These are phyloP conservation scores for Phialophora tarda DNA, from an alignment of 2,329 filamentous ascomycete genomes.

Conservation along the genomic window DNA sequence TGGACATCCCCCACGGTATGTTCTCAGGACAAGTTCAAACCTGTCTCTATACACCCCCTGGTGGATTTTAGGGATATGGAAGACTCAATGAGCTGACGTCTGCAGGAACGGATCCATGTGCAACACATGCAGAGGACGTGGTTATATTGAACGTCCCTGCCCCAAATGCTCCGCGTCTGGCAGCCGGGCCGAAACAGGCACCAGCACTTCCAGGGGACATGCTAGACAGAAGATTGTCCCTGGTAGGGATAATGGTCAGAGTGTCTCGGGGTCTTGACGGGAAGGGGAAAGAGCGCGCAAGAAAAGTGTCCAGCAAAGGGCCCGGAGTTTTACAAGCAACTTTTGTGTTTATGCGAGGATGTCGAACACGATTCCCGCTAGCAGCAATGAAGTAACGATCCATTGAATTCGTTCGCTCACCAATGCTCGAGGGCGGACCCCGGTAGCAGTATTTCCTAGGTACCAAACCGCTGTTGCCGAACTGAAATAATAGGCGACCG, in stretches of 20 bases:
- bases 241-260: conserved; percentile 7
- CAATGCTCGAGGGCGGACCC: neutral
- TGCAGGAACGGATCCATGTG: conserved; percentile 9
- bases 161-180: conserved; percentile 4
- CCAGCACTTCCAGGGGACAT: neutral
- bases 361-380: too few species aligned
- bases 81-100: conserved; percentile 1
- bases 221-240: neutral
- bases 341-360: neutral
- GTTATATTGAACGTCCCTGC: conserved; percentile 10
- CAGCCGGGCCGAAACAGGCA: neutral
- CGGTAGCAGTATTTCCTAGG: neutral
- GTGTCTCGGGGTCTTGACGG: conserved; percentile 13
- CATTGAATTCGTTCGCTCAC: neutral
- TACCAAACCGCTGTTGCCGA: neutral
- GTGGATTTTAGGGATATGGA: neutral
- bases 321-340: neutral
- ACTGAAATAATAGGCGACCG: neutral
- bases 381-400: neutral
- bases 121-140: conserved; percentile 16
- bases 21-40: neutral
- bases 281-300: neutral
- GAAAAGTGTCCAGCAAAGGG: neutral
- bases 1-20: conserved; percentile 32
- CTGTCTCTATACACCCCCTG: neutral